phyloP scores from a whole-genome alignment of 2,329 filamentous ascomycete genomes.

The Aspergillus texensis region DNA sequence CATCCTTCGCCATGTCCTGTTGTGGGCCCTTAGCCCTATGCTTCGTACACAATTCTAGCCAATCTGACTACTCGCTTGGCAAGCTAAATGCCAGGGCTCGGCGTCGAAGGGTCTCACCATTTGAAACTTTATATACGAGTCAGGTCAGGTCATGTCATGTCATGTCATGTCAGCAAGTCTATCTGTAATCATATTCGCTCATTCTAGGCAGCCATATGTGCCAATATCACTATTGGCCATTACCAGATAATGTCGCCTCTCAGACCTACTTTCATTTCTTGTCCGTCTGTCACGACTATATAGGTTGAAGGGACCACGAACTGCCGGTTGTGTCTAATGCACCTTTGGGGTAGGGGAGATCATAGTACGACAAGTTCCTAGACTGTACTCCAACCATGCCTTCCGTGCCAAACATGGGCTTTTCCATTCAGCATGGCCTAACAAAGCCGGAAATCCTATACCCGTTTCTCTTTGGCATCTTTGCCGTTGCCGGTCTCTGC shows the following conservation, averaged over 20 bases:
- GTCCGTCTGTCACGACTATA: not conserved
- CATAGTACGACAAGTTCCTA: not conserved
- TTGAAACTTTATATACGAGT: no score
- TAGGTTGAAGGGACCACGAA: not conserved
- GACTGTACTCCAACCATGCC: not conserved
- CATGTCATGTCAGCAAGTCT: slow-evolving; percentile 5
- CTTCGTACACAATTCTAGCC: no score
- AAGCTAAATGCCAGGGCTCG: no score
- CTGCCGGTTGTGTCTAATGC: not conserved
- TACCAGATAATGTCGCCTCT: no score
- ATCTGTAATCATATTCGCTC: not conserved
- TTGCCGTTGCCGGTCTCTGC: not conserved
- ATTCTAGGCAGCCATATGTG: not conserved
- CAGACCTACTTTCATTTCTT: no score
- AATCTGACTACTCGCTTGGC: no score
- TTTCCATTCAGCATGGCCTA: not conserved
- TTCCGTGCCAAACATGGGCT: not conserved
- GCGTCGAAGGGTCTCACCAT: no score
- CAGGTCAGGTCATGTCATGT: slow-evolving; percentile 5
- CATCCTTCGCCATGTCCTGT: no score
- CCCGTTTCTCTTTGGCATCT: not conserved
- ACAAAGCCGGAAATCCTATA: not conserved
- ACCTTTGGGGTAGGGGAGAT: not conserved
- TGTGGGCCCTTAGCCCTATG: no score
- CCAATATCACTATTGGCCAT: no score